phyloP scores from a whole-genome alignment of 768 basidiomycete genomes.

The Tylopilus intermedius region DNA sequence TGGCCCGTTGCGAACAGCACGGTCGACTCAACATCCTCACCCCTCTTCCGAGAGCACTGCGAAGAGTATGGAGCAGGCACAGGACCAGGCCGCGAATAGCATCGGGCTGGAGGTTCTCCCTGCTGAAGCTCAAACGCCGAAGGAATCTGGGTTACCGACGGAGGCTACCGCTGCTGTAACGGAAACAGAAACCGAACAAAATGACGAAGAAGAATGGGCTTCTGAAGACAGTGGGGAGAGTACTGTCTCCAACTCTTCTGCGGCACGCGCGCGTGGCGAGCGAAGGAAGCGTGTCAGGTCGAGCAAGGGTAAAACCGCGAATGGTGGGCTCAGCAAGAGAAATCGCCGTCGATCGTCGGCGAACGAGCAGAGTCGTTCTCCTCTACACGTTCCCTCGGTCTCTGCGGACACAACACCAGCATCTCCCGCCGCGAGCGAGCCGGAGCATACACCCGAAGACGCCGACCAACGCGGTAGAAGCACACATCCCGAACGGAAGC shows the following conservation, averaged over 20 bases:
- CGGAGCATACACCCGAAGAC: constrained; percentile 9
- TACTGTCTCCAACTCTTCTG: constrained; percentile 7
- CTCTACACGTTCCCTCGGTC: not conserved
- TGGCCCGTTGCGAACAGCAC: constrained; percentile 1
- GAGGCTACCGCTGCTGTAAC: constrained; percentile 5
- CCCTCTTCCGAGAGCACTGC: constrained; percentile 17
- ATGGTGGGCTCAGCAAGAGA: constrained; percentile 4
- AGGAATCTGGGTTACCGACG: not conserved
- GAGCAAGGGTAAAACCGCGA: constrained; percentile 14
- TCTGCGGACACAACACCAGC: not conserved
- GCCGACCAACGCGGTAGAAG: constrained; percentile 24
- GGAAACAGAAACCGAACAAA: constrained; percentile 17
- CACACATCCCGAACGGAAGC: constrained; percentile 9
- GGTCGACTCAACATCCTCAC: constrained; percentile 11
- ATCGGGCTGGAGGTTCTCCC: not conserved
- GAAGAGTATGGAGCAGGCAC: constrained; percentile 21
- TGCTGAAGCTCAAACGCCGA: constrained; percentile 12
- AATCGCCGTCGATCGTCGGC: constrained; percentile 12
- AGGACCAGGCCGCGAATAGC: constrained; percentile 9
- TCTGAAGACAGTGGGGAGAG: constrained; percentile 46
- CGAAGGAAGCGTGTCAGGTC: constrained; percentile 26
- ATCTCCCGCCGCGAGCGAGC: not conserved
- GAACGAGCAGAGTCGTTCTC: constrained; percentile 9
- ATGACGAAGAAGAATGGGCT: constrained; percentile 60
- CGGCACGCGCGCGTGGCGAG: constrained; percentile 4